Evolutionary conservation across 2,329 filamentous ascomycete species (phyloP).

Genomic region (Cercospora zeae-maydis): DNA sequence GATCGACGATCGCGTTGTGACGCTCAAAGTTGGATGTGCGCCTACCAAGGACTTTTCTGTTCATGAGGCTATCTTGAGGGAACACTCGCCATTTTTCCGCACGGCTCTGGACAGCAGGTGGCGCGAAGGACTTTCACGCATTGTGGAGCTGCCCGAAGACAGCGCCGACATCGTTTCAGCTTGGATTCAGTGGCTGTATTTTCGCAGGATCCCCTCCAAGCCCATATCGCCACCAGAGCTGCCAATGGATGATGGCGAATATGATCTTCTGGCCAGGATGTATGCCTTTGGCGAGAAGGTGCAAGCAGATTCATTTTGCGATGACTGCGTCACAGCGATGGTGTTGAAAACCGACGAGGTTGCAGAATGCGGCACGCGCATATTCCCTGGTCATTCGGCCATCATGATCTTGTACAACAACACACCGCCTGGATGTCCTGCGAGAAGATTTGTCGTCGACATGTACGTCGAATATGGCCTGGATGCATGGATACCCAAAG

Average conservation of each 20-base stretch:
- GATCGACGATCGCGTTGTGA: conserved; percentile 22
- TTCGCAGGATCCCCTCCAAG: conserved; percentile 21
- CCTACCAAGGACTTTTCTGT: conserved; percentile 18
- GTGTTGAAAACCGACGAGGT: conserved; percentile 23
- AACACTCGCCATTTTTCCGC: conserved; percentile 21
- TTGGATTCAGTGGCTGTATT: conserved; percentile 26
- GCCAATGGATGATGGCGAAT: conserved; percentile 25
- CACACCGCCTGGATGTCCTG: conserved; percentile 17
- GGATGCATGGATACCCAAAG: conserved; percentile 26
- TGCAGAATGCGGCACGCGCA: conserved; percentile 20
- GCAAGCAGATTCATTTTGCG: conserved; percentile 21
- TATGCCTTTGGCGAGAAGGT: conserved; percentile 26
- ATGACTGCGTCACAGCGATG: conserved; percentile 25
- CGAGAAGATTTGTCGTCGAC: conserved; percentile 20
- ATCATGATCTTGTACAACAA: conserved; percentile 24
- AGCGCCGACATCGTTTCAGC: conserved; percentile 17
- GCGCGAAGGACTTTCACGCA: conserved; percentile 19
- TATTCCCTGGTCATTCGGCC: conserved; percentile 21
- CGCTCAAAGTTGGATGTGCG: conserved; percentile 9
- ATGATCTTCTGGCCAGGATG: conserved; percentile 18
- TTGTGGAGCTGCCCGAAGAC: conserved; percentile 21
- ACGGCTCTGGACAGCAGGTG: conserved; percentile 24
- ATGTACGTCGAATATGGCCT: conserved; percentile 24
- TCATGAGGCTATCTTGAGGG: conserved; percentile 21
- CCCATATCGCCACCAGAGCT: conserved; percentile 20